A percentile compares a stretch with the other conserved stretches of the same genome.
These are phyloP conservation scores for Cymbidium sinense DNA, from an alignment of 106 monocot genomes.

Conservation along the genomic window DNA sequence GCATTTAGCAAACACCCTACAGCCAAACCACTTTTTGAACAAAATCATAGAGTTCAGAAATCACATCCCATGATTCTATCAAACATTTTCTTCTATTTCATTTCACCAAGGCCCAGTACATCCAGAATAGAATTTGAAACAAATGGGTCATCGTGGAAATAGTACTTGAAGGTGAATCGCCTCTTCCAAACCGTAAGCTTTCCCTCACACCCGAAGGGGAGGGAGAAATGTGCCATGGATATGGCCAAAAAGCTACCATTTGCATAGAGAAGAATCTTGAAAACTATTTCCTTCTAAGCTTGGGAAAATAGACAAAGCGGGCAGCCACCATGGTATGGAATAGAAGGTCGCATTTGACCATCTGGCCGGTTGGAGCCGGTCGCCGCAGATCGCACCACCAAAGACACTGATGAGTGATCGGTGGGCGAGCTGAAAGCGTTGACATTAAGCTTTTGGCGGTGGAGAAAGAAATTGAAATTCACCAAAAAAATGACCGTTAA, in stretches of 20 bases:
- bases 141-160: conserved; percentile 8
- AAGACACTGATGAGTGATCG: no score
- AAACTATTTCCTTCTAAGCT: background rate
- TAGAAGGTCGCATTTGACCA: conserved; percentile 14
- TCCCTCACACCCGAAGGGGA: conserved; percentile 21
- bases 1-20: conserved; percentile 20
- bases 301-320: background rate
- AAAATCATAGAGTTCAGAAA: conserved; percentile 22
- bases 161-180: conserved; percentile 17
- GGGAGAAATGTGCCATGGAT: conserved; percentile 6
- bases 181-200: conserved; percentile 7
- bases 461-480: no score
- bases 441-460: no score
- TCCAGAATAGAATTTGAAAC: conserved; percentile 18
- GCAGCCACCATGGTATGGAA: conserved; percentile 2
- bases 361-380: conserved; percentile 14
- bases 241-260: background rate
- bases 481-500: no score
- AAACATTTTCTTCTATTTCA: background rate
- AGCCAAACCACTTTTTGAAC: background rate
- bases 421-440: no score
- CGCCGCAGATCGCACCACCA: background rate
- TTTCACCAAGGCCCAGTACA: conserved; percentile 14
- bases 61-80: conserved; percentile 15
- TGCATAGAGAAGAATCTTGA: conserved; percentile 11